Evolutionary conservation across 129 eudicot genomes (phyloP).

Genomic region (Artemisia argyi): DNA sequence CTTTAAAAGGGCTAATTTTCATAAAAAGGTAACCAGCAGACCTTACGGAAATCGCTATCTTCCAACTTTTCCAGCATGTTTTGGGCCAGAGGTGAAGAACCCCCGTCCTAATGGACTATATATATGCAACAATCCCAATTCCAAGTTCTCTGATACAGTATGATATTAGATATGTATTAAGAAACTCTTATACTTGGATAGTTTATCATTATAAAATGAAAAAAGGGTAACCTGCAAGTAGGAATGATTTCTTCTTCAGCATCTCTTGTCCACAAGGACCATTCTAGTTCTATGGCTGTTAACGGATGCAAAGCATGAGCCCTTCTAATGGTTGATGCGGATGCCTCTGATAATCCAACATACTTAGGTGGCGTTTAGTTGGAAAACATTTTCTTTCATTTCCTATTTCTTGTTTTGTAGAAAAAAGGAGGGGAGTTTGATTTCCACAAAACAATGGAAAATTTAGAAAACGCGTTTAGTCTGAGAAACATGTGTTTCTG

Average conservation of each 20-base stretch:
- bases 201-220: neutral
- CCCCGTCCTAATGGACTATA: constrained; percentile 65
- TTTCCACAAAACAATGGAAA: too few relatives aligned
- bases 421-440: too few relatives aligned
- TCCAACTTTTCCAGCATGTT: constrained; percentile 43
- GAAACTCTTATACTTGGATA: neutral
- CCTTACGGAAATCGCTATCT: constrained; percentile 53
- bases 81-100: constrained; percentile 54
- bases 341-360: constrained; percentile 71
- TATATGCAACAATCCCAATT: constrained; percentile 60
- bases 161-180: neutral
- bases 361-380: too few relatives aligned
- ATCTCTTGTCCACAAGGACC: constrained; percentile 75
- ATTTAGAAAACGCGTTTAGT: too few relatives aligned
- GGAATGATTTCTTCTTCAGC: constrained; percentile 61
- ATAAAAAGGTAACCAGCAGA: constrained; percentile 1
- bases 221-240: constrained; percentile 51
- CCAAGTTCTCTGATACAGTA: constrained; percentile 51
- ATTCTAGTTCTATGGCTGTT: constrained; percentile 65
- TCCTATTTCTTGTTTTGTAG: too few relatives aligned
- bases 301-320: constrained; percentile 73
- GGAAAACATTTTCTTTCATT: too few relatives aligned
- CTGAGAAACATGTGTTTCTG: too few relatives aligned
- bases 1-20: too few relatives aligned
- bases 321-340: constrained; percentile 67